Evolutionary conservation across 2,329 filamentous ascomycete species (phyloP).

Genomic region (Monilinia aucupariae): DNA sequence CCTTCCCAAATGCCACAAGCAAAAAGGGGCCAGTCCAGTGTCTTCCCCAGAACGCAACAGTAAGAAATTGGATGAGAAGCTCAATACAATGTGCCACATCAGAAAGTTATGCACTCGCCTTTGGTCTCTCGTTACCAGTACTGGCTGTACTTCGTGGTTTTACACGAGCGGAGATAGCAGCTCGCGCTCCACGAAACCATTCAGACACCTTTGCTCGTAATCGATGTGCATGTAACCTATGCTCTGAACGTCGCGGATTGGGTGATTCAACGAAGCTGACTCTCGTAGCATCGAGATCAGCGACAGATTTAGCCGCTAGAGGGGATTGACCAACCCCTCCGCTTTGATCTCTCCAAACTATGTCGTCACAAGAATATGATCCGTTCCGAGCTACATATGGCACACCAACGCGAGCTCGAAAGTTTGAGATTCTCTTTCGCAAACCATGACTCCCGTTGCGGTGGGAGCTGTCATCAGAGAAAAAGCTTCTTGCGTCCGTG

Average conservation of each 20-base stretch:
- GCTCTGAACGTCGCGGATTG: constrained; percentile 19
- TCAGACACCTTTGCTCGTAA: constrained; percentile 28
- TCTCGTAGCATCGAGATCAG: constrained; percentile 24
- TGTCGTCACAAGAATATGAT: constrained; percentile 31
- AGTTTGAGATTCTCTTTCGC: constrained; percentile 29
- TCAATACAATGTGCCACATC: background rate
- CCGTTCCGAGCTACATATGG: constrained; percentile 27
- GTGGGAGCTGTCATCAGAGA: constrained; percentile 38
- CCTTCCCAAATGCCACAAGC: constrained; percentile 8
- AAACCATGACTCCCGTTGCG: constrained; percentile 23
- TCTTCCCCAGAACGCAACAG: background rate
- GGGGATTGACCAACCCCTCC: constrained; percentile 15
- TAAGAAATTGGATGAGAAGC: constrained; percentile 10
- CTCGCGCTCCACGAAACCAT: constrained; percentile 31
- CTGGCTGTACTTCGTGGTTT: constrained; percentile 21
- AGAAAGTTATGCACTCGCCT: constrained; percentile 4
- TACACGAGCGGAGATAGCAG: constrained; percentile 26
- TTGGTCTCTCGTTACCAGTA: constrained; percentile 1
- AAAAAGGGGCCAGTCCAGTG: background rate
- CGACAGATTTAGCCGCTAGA: constrained; percentile 21
- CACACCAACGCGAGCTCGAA: constrained; percentile 27
- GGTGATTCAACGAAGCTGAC: constrained; percentile 20
- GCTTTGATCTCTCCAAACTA: constrained; percentile 27
- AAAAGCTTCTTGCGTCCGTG: constrained; percentile 35
- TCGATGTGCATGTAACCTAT: constrained; percentile 22